Conservation (phyloP, 768 basidiomycete genomes). For the Hydnomerulius pinastri region DNA sequence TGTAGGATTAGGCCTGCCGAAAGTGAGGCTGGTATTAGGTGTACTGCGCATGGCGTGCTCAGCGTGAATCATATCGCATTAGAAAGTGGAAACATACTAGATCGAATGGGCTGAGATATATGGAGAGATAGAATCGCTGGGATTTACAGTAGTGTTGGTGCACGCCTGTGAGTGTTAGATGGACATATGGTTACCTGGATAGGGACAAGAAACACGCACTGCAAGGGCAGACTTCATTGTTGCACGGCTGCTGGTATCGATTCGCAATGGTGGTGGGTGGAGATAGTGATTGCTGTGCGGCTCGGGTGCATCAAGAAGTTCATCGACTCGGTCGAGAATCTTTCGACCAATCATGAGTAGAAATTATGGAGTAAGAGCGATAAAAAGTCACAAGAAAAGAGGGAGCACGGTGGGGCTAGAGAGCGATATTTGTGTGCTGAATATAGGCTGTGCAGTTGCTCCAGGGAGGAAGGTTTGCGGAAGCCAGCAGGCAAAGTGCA, state of each 20-base stretch:
- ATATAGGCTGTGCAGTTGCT: slow-evolving; percentile 5
- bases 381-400: slow-evolving; percentile 17
- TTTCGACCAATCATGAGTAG: slow-evolving; percentile 29
- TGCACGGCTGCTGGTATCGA: slow-evolving; percentile 12
- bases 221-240: slow-evolving; percentile 4
- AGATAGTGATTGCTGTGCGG: slow-evolving; percentile 2
- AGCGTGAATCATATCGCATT: slow-evolving; percentile 14
- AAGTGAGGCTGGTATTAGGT: slow-evolving; percentile 18
- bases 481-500: background rate
- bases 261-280: slow-evolving; percentile 14
- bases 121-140: slow-evolving; percentile 5
- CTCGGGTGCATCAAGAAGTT: slow-evolving; percentile 15
- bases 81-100: slow-evolving; percentile 22
- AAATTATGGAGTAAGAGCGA: slow-evolving; percentile 12
- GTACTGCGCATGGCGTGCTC: slow-evolving; percentile 18
- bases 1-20: slow-evolving; percentile 19
- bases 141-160: slow-evolving; percentile 17
- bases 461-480: background rate
- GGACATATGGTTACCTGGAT: background rate
- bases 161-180: slow-evolving; percentile 18
- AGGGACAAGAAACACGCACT: slow-evolving; percentile 12
- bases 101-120: slow-evolving; percentile 2
- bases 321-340: slow-evolving; percentile 27
- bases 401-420: slow-evolving; percentile 17
- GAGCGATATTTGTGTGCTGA: slow-evolving; percentile 1